phyloP scores from a whole-genome alignment of 75 land plant genomes.

The Cryptomeria japonica region DNA sequence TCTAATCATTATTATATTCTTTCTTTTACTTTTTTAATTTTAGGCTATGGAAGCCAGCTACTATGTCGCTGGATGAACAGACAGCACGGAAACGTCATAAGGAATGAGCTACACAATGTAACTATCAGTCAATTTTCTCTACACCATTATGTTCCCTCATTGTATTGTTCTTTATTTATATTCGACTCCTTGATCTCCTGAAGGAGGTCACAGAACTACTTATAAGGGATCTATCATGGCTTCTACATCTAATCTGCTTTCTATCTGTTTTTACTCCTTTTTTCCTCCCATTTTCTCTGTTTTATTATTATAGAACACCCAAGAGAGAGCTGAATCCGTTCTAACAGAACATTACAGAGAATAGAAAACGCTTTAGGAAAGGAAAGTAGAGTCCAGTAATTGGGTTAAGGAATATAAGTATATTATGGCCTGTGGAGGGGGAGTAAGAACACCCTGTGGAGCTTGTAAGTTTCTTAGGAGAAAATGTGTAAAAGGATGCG shows the following conservation, averaged over 20 bases:
- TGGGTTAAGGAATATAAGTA: not conserved
- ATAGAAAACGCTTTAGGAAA: not conserved
- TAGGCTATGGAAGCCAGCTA: not conserved
- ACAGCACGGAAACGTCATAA: not conserved
- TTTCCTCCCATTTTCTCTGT: too few relatives aligned
- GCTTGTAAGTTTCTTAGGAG: conserved; percentile 76
- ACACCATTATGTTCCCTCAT: not conserved
- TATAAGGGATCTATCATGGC: not conserved
- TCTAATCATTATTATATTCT: too few relatives aligned
- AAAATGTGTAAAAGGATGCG: conserved; percentile 46
- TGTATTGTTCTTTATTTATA: not conserved
- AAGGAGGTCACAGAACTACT: not conserved
- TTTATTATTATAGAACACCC: not conserved
- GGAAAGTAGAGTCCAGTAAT: not conserved
- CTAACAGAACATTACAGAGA: not conserved
- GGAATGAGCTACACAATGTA: not conserved
- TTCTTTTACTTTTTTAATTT: too few relatives aligned
- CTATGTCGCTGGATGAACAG: not conserved
- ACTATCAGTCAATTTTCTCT: not conserved
- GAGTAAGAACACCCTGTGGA: conserved; percentile 54
- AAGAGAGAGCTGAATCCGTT: not conserved
- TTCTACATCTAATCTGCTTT: not conserved
- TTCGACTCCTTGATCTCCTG: not conserved
- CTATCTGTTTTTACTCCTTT: not conserved
- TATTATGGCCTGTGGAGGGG: conserved; percentile 1